Base-by-base conservation (phyloP, 2,329 filamentous ascomycete species). In the Clarireedia sp. region DNA sequence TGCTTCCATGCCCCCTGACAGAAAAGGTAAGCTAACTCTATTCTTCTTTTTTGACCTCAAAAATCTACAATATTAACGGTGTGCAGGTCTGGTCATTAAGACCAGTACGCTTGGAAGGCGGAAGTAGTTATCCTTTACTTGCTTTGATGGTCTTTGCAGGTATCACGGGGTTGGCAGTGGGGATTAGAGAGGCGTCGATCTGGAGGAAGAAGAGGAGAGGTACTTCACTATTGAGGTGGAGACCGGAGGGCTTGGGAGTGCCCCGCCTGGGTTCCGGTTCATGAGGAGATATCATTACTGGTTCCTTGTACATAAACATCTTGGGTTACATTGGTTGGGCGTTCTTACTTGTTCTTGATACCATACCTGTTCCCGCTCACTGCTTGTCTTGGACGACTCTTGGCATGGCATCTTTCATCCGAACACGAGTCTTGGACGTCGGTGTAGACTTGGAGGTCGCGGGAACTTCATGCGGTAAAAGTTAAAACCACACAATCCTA, bases 81-180 rank as follows among this genome's bases (percentile, higher is more conserved):
- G 19, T 21, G 51, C 51, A 53, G 51, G 47, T 53, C 38, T 53
- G 51, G 51, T 48, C 51, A 5, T 8, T 53, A 24, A 53, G 21
- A 17, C 43, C 51, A 16, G 29, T 53, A 36, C 45, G 43, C 9
- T 38, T 53, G 23, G 51, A 53, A n/a, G 33, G 51, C 3, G 19
- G 33, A 5, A 53, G 23, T 29, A 48, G 51, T 19, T 53, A 33
- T 44, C 51, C 51, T 10, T 53, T 48, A 33, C 21, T 53, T 7
- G 46, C 41, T 1, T 26, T 53, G 17, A 48, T 53, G 14, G 43
- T 19, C 6, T 48, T 48, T 53, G 43, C 23, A 23, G 51, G 51
- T 5, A 12, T 33, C 3, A 48, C 33, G 12, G 51, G 51, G 16
- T 24, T 53, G 21, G 51, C 26, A 23, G 51, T 53, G 43, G 51